These are phyloP conservation scores for Raphanus sativus DNA, from an alignment of 345 rosid genomes.

Conservation along the genomic window DNA sequence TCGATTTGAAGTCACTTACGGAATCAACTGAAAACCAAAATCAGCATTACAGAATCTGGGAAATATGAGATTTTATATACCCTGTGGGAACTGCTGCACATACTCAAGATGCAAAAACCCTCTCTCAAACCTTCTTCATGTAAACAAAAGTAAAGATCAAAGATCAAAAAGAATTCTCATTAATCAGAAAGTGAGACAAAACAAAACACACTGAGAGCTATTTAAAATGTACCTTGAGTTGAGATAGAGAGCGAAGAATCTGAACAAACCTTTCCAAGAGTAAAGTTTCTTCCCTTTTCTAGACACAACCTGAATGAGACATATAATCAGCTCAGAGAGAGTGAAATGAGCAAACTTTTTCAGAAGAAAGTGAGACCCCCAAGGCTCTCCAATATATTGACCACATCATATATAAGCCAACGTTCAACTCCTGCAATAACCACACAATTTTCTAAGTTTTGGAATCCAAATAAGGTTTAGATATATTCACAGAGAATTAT, in stretches of 20 bases:
- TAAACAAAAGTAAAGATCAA: slow-evolving; percentile 20
- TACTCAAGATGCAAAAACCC: slow-evolving; percentile 39
- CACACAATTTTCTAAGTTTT: background rate
- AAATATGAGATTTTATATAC: slow-evolving; percentile 13
- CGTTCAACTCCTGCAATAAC: background rate
- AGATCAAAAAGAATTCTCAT: background rate
- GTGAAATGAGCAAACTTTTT: too few relatives aligned
- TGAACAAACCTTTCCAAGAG: too few relatives aligned
- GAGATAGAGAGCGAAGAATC: too few relatives aligned
- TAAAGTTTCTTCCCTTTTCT: too few relatives aligned
- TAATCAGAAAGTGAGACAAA: too few relatives aligned
- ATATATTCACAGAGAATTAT: background rate
- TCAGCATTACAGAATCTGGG: background rate
- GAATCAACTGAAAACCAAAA: background rate
- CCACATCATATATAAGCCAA: background rate
- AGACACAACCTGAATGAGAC: too few relatives aligned
- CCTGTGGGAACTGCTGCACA: slow-evolving; percentile 43
- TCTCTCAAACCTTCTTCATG: slow-evolving; percentile 61
- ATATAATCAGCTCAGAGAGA: too few relatives aligned
- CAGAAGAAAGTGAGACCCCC: too few relatives aligned
- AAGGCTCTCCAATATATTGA: background rate
- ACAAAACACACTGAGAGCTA: slow-evolving; percentile 25
- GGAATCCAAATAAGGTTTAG: background rate
- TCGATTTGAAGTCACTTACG: too few relatives aligned
- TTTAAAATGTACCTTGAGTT: background rate